These are phyloP conservation scores for Colletotrichum truncatum DNA, from an alignment of 2,329 filamentous ascomycete genomes.

Conservation along the genomic window DNA sequence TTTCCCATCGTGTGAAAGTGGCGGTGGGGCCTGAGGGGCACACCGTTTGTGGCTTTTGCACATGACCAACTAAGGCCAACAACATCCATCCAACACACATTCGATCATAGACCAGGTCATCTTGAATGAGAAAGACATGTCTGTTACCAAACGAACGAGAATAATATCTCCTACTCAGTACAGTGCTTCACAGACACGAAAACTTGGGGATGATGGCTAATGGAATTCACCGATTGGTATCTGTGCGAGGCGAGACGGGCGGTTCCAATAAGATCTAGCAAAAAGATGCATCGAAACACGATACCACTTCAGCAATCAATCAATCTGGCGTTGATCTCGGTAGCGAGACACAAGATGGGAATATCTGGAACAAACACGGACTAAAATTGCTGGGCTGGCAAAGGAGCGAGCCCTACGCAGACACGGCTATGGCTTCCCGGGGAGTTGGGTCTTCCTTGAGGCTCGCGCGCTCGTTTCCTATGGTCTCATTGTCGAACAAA, in stretches of 20 bases:
- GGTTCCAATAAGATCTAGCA: not conserved
- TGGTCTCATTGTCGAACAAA: not conserved
- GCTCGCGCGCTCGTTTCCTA: slow-evolving; percentile 5
- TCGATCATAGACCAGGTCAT: no score
- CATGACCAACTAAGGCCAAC: not conserved
- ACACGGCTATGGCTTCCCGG: not conserved
- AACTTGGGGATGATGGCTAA: no score
- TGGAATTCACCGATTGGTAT: no score
- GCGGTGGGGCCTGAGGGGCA: not conserved
- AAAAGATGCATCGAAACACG: not conserved
- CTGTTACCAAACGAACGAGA: no score
- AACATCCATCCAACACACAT: not conserved
- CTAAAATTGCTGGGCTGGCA: not conserved
- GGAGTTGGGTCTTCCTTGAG: not conserved
- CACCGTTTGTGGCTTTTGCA: not conserved
- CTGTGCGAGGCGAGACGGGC: no score
- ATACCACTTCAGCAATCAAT: not conserved
- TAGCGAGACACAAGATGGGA: not conserved
- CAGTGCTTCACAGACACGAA: no score
- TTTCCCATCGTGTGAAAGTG: not conserved
- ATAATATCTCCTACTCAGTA: no score
- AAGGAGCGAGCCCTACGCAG: not conserved
- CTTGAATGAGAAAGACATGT: no score
- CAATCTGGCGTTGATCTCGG: not conserved
- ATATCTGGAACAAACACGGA: not conserved